Evolutionary conservation across 768 basidiomycete species (phyloP).

Genomic region (Candolleomyces efflorescens): DNA sequence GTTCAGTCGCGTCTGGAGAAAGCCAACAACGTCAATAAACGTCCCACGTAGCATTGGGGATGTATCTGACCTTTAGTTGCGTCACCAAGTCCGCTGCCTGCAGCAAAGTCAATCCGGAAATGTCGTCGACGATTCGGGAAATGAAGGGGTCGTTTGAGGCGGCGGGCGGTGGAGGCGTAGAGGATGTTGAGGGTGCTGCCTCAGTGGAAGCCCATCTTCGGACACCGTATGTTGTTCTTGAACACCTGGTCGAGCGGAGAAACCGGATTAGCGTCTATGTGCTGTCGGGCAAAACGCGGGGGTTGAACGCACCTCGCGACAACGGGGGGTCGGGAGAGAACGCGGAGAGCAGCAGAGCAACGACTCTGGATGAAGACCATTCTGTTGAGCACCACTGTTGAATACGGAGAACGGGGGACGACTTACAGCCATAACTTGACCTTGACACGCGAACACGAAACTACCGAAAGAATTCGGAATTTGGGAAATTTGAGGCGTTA

Average conservation of each 20-base stretch:
- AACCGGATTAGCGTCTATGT: not conserved
- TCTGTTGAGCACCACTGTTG: not conserved
- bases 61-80: constrained; percentile 70
- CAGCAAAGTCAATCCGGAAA: constrained; percentile 81
- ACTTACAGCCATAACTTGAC: constrained; percentile 41
- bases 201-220: constrained; percentile 59
- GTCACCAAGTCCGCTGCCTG: constrained; percentile 95
- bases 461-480: constrained; percentile 9
- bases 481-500: constrained; percentile 30
- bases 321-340: constrained; percentile 35
- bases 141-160: constrained; percentile 60
- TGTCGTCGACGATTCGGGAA: constrained; percentile 85
- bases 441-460: constrained; percentile 19
- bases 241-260: constrained; percentile 25
- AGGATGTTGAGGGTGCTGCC: constrained; percentile 38
- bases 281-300: constrained; percentile 2
- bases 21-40: constrained; percentile 1
- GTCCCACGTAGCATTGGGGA: not conserved
- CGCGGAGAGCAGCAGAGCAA: constrained; percentile 38
- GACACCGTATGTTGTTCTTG: constrained; percentile 28
- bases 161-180: constrained; percentile 39
- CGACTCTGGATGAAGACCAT: constrained; percentile 31
- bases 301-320: constrained; percentile 29
- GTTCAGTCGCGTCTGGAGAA: constrained; percentile 75
- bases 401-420: not conserved